Evolutionary conservation across 2,329 filamentous ascomycete genomes (phyloP), one percentile per base, ranked within the genome.

Genomic region (Claviceps pusilla): DNA sequence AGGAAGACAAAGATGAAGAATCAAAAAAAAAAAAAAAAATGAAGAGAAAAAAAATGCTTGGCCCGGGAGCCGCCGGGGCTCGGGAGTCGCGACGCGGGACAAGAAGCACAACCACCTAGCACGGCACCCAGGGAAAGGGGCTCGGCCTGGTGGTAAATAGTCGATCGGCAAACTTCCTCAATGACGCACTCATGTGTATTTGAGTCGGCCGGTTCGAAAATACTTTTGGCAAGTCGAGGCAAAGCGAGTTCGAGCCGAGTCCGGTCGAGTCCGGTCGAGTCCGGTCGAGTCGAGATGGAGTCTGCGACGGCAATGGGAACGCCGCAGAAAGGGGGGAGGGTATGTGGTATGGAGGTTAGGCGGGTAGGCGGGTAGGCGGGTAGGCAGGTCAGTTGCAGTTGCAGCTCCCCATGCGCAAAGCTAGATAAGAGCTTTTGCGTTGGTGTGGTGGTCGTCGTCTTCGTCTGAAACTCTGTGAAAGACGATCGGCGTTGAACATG

Each of bases 111-210:
- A 48, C 47, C 46, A 53, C 52, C 46, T 49, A 49, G 52, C 52
- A 43, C 52, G 52, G 19, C 46, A 37, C 52, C 52, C 52, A 37
- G 28, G 29, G 50, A 28, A 48, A 53, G 51, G 55, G 55, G 55
- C 53, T 55, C 53, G 50, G 53, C 55, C 42, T 45, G 42, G 48
- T 37, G 53, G 50, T 47, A 50, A 57, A 47, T 33, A 37, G 29
- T 57, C 55, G 42, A 43, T 57, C 41, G 43, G 24, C 39, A 19
- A 50, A 16, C 16, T 12, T 45, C 33, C 3, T 41, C 24, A 33
- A 50, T 31, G 35, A 45, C 37, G 41, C 48, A 48, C n/a, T 11
- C 46, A 53, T 53, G 11, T 53, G 46, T 35, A 5, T 48, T 19
- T 2, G 16, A 19, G 16, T 33, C 41, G 28, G 41, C 29, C 29